phyloP scores from a whole-genome alignment of 495 filamentous ascomycete genomes.

The Sordaria brevicollis region DNA sequence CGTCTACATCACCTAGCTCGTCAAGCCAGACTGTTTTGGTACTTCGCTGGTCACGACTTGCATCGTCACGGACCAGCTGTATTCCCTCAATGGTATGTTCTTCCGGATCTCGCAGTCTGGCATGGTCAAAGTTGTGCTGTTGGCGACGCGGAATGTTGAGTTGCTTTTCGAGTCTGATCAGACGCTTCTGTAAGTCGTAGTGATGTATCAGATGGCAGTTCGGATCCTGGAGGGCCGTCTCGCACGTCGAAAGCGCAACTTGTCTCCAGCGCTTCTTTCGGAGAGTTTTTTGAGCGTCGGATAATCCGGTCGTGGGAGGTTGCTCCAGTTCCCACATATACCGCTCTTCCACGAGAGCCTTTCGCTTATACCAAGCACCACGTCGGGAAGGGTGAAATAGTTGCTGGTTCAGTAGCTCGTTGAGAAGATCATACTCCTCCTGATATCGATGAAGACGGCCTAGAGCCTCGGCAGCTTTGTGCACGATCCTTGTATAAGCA shows the following conservation, averaged over 20 bases:
- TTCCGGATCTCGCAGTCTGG: constrained; percentile 59
- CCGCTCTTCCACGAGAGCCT: constrained; percentile 87
- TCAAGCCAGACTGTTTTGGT: constrained; percentile 85
- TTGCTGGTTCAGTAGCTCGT: constrained; percentile 67
- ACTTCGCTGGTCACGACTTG: constrained; percentile 35
- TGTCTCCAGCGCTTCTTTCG: constrained; percentile 80
- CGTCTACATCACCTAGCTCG: constrained; percentile 50
- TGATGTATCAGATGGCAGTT: constrained; percentile 87
- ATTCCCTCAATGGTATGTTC: constrained; percentile 69
- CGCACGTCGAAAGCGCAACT: constrained; percentile 72
- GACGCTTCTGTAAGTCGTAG: constrained; percentile 87
- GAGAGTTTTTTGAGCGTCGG: constrained; percentile 55
- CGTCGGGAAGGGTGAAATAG: constrained; percentile 79
- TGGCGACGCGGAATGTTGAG: constrained; percentile 75
- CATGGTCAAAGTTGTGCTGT: constrained; percentile 89
- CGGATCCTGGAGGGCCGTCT: constrained; percentile 74
- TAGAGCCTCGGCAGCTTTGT: constrained; percentile 71
- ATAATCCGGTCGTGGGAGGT: constrained; percentile 17
- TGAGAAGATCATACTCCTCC: constrained; percentile 64
- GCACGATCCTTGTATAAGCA: constrained; percentile 86
- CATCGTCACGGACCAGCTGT: constrained; percentile 52
- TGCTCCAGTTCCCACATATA: constrained; percentile 67
- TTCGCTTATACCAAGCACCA: constrained; percentile 93
- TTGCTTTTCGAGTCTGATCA: constrained; percentile 76
- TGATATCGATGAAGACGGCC: constrained; percentile 72